These are phyloP conservation scores for Acidomyces sp. DNA, from an alignment of 495 filamentous ascomycete genomes.

Conservation along the genomic window DNA sequence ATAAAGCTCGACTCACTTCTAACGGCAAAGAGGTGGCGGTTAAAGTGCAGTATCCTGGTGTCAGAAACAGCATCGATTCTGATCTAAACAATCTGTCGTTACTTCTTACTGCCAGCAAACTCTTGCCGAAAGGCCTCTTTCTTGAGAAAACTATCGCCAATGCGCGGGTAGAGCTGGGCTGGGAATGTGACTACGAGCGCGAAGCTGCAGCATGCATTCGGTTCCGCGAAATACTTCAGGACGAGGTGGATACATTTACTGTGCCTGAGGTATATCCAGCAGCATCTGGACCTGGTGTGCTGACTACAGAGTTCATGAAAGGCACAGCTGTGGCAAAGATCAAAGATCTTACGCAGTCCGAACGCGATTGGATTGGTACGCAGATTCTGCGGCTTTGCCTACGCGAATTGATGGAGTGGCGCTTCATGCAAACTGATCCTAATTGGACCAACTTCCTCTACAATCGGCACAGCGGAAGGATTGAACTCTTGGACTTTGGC, in stretches of 20 bases:
- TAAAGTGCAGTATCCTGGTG: conserved; percentile 97
- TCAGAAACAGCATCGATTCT: conserved; percentile 86
- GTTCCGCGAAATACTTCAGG: conserved; percentile 58
- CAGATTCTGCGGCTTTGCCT: conserved; percentile 88
- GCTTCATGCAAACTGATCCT: conserved; percentile 97
- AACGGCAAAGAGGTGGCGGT: conserved; percentile 70
- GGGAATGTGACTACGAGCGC: conserved; percentile 92
- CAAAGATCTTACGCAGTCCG: conserved; percentile 56
- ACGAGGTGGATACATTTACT: conserved; percentile 48
- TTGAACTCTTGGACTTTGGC: conserved; percentile 93
- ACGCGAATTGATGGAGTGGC: conserved; percentile 83
- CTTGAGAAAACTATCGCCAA: conserved; percentile 97
- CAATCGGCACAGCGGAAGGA: conserved; percentile 54
- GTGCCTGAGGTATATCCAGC: conserved; percentile 68
- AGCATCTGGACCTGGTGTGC: conserved; percentile 71
- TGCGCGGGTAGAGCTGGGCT: conserved; percentile 79
- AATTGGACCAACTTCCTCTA: conserved; percentile 99
- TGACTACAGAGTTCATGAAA: conserved; percentile 85
- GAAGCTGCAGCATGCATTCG: conserved; percentile 67
- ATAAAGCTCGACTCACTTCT: conserved; percentile 67
- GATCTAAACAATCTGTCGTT: conserved; percentile 87
- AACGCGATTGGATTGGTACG: conserved; percentile 85
- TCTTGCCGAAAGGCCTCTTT: conserved; percentile 83
- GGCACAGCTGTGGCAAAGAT: conserved; percentile 83
- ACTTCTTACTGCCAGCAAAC: conserved; percentile 73